These are phyloP conservation scores for Cyclanthera cordifolia DNA, from an alignment of 306 rosid genomes.

Conservation along the genomic window DNA sequence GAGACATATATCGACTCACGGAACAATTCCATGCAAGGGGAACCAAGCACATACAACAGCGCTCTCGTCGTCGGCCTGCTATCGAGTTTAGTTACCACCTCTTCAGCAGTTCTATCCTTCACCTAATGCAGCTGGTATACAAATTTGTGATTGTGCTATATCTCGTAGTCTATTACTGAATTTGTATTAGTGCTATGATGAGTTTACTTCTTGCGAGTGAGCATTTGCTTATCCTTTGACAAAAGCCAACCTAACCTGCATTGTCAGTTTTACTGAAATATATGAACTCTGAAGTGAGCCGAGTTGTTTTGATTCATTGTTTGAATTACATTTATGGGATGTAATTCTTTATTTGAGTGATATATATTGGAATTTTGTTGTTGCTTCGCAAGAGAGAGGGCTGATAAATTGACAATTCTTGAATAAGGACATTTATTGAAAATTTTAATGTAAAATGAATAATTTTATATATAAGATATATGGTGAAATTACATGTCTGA, in stretches of 20 bases:
- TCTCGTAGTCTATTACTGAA: not conserved
- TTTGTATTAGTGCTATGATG: not conserved
- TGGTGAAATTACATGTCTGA: too few relatives aligned
- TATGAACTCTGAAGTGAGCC: not conserved
- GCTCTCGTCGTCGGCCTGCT: slow-evolving; percentile 80
- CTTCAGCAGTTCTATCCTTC: slow-evolving; percentile 63
- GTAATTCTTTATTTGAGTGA: slow-evolving; percentile 8
- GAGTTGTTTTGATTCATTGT: not conserved
- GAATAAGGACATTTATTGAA: too few relatives aligned
- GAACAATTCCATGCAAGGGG: slow-evolving; percentile 76
- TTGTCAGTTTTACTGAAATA: too few relatives aligned
- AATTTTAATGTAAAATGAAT: too few relatives aligned
- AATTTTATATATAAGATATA: too few relatives aligned
- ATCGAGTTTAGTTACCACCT: slow-evolving; percentile 81
- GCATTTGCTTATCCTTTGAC: not conserved
- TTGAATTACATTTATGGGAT: not conserved
- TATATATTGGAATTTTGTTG: not conserved
- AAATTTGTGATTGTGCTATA: not conserved
- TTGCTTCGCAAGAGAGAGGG: not conserved
- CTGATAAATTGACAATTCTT: too few relatives aligned
- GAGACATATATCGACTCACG: slow-evolving; percentile 61
- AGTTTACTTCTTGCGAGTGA: not conserved
- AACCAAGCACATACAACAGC: slow-evolving; percentile 87
- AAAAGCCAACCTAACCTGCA: not conserved
- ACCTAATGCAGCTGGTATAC: slow-evolving; percentile 19